phyloP scores from a whole-genome alignment of 2,329 filamentous ascomycete species.

The Aureobasidium sp. region DNA sequence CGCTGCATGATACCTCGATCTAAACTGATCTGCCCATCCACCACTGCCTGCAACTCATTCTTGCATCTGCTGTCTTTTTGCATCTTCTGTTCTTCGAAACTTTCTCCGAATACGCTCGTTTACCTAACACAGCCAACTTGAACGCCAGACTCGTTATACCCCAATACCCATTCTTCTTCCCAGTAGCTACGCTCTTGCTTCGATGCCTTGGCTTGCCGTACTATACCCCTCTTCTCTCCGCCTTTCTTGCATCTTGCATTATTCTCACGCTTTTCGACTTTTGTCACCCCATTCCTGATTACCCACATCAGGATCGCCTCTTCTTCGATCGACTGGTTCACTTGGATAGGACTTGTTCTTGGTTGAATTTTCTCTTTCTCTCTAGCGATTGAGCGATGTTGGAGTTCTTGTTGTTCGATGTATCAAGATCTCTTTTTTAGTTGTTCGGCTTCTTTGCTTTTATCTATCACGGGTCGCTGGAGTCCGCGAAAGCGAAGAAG shows the following conservation, averaged over 20 bases:
- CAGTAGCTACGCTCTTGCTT: slow-evolving; percentile 2
- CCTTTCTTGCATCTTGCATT: neutral
- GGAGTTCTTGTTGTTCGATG: too few species aligned
- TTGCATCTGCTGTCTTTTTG: neutral
- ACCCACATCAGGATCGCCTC: neutral
- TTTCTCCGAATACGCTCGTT: neutral
- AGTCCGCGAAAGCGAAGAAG: too few species aligned
- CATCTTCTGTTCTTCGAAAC: neutral
- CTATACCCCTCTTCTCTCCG: neutral
- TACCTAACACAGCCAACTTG: neutral
- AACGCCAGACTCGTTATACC: slow-evolving; percentile 10
- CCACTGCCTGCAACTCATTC: neutral
- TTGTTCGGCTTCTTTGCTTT: too few species aligned
- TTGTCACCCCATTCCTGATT: neutral
- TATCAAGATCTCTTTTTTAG: too few species aligned
- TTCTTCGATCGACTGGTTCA: neutral
- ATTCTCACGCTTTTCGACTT: neutral
- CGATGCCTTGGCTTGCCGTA: slow-evolving; percentile 6
- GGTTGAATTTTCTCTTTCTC: too few species aligned
- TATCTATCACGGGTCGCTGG: too few species aligned
- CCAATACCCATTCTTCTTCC: neutral
- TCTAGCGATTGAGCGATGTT: too few species aligned
- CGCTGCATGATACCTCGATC: neutral
- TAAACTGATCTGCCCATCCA: neutral
- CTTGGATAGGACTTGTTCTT: neutral